These are phyloP conservation scores for Saccharomyces hybrid DNA, from an alignment of 1,139 yeast genomes.

Conservation along the genomic window DNA sequence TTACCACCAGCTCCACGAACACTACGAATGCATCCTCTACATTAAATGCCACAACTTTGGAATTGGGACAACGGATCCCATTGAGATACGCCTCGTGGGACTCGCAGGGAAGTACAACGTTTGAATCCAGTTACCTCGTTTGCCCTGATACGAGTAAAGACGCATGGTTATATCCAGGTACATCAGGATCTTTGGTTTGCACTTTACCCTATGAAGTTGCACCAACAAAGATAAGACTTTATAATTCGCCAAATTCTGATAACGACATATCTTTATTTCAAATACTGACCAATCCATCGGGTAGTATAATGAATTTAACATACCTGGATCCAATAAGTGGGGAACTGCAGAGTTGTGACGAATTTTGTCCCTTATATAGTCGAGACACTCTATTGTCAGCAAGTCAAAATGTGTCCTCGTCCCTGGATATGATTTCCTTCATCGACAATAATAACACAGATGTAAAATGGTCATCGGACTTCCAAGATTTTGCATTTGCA, in stretches of 20 bases:
- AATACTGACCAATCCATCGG: conserved; percentile 66
- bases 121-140: conserved; percentile 40
- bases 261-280: conserved; percentile 56
- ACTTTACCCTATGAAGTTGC: conserved; percentile 48
- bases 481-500: conserved; percentile 76
- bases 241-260: conserved; percentile 46
- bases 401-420: conserved; percentile 13
- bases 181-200: conserved; percentile 60
- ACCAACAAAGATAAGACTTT: conserved; percentile 72
- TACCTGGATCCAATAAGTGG: conserved; percentile 70
- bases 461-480: conserved; percentile 40
- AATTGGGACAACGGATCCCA: conserved; percentile 61
- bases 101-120: conserved; percentile 36
- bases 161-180: conserved; percentile 53
- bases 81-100: conserved; percentile 54
- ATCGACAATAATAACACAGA: conserved; percentile 26
- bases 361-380: conserved; percentile 66
- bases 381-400: conserved; percentile 26
- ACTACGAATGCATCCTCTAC: conserved; percentile 28
- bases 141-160: conserved; percentile 48
- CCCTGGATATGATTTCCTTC: conserved; percentile 15
- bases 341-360: conserved; percentile 59
- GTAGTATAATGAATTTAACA: conserved; percentile 86
- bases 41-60: conserved; percentile 31
- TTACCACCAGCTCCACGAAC: conserved; percentile 28